phyloP scores from a whole-genome alignment of 2,329 filamentous ascomycete genomes.

The Intubia oerlemansii region DNA sequence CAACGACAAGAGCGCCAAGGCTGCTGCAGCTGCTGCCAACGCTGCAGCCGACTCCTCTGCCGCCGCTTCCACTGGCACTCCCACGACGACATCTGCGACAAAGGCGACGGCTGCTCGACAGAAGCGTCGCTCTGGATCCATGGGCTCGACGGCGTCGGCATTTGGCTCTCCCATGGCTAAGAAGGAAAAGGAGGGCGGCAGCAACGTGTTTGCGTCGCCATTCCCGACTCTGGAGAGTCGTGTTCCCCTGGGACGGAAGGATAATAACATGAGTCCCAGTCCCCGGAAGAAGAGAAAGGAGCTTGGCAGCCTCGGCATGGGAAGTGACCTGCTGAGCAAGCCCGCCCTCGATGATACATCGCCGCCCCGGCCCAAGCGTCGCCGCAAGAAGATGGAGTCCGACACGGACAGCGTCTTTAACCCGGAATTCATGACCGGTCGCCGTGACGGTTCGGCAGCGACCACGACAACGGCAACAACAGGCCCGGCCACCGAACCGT shows the following conservation, averaged over 20 bases:
- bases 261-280: conserved; percentile 17
- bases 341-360: conserved; percentile 10
- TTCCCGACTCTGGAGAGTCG: conserved; percentile 6
- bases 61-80: not conserved
- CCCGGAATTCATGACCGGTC: conserved; percentile 8
- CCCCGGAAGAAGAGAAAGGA: conserved; percentile 18
- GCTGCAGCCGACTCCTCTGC: no score
- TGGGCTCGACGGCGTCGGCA: conserved; percentile 10
- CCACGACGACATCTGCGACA: not conserved
- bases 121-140: conserved; percentile 12
- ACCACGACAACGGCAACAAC: no score
- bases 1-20: conserved; percentile 14
- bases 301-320: no score
- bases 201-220: conserved; percentile 1
- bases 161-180: conserved; percentile 13
- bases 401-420: conserved; percentile 11
- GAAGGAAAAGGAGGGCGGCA: conserved; percentile 3
- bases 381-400: conserved; percentile 12
- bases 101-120: conserved; percentile 2
- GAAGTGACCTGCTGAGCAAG: conserved; percentile 10
- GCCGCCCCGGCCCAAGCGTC: conserved; percentile 12
- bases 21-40: conserved; percentile 11
- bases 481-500: no score
- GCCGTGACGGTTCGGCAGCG: no score
- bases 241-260: conserved; percentile 14